A percentile compares a stretch with the other conserved stretches of the same genome.
Evolutionary conservation across 768 basidiomycete species (phyloP).

Genomic region (Chalciporus pseudorubinellus): DNA sequence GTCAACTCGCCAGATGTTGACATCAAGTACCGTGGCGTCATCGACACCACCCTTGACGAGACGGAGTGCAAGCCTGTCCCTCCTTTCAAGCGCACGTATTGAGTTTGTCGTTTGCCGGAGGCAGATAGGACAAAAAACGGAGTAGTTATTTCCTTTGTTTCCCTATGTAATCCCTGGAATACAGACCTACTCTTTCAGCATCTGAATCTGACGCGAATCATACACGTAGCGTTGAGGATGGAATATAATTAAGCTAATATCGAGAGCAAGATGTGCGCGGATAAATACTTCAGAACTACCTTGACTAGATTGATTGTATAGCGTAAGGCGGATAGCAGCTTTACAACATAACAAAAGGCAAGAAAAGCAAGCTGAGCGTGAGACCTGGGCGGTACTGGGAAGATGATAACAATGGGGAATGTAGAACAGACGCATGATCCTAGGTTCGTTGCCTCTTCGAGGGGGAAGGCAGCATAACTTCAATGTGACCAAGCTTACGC

Average conservation of each 20-base stretch:
- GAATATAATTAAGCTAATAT: too few relatives aligned
- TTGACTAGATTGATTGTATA: neutral
- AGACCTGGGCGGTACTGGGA: too few relatives aligned
- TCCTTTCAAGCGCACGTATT: slow-evolving; percentile 97
- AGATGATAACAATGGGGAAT: too few relatives aligned
- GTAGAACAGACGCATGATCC: neutral
- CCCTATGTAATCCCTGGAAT: slow-evolving; percentile 16
- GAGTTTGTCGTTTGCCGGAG: slow-evolving; percentile 11
- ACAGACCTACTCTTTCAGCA: slow-evolving; percentile 2
- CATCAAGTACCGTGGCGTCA: slow-evolving; percentile 87
- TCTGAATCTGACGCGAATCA: neutral
- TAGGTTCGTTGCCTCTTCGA: slow-evolving; percentile 22
- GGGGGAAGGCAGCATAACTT: slow-evolving; percentile 9
- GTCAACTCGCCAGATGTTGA: slow-evolving; percentile 75
- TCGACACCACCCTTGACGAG: slow-evolving; percentile 85
- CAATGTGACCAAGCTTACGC: slow-evolving; percentile 14
- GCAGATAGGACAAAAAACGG: slow-evolving; percentile 4
- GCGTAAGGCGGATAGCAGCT: neutral
- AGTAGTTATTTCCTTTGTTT: slow-evolving; percentile 4
- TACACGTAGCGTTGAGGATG: too few relatives aligned
- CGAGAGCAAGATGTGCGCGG: too few relatives aligned
- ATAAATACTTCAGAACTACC: neutral
- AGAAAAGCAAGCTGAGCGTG: too few relatives aligned
- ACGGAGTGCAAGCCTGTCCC: slow-evolving; percentile 96
- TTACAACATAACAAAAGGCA: neutral